Base-by-base conservation (phyloP, 2,329 filamentous ascomycete genomes). In the Xylaria sp. region DNA sequence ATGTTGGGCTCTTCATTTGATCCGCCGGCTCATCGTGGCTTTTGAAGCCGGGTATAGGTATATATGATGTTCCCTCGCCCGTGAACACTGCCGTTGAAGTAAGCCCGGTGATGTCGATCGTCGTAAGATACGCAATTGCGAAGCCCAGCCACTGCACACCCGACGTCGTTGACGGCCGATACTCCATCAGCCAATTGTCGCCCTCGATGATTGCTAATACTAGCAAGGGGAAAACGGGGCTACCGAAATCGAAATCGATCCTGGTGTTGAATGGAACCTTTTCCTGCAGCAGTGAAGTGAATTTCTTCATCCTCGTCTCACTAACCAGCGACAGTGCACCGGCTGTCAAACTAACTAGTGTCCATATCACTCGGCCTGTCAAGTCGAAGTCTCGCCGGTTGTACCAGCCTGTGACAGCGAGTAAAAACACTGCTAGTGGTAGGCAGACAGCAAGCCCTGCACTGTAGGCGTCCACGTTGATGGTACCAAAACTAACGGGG, bases 301-400 rank as follows among this genome's bases (percentile, higher is more conserved):
- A 48, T 42, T 63, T 71, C 21, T 53, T 72, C 27, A 71, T 48
- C 11, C 54, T 71, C n/a, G 58, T 45, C 9, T 71, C 67, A 48
- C 63, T 72, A 34, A 57, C 11, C 27, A 72, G 51, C 11, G 70
- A 67, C 9, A 72, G 32, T 24, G 61, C 45, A 45, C 70, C 69
- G 5, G 61, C 21, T 36, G 69, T 51, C 11, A 36, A 27, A 45
- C 64, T 72, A 34, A 72, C 42, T 30, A 71, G 17, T 32, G 69
- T 56, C 61, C 56, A 59, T 30, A 48, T 21, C 32, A 66, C 47
- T 27, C 66, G 69, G 9, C 66, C 70, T 45, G 50, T 47, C 34
- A 69, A 39, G 24, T 68, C 34, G 30, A 72, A 72, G 60, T 72
- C 70, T 11, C 68, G 60, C 54, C 70, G 66, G 24, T 71, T 71